Evolutionary conservation across 257 asterid genomes (phyloP).

Genomic region (Gardenia jasminoides): DNA sequence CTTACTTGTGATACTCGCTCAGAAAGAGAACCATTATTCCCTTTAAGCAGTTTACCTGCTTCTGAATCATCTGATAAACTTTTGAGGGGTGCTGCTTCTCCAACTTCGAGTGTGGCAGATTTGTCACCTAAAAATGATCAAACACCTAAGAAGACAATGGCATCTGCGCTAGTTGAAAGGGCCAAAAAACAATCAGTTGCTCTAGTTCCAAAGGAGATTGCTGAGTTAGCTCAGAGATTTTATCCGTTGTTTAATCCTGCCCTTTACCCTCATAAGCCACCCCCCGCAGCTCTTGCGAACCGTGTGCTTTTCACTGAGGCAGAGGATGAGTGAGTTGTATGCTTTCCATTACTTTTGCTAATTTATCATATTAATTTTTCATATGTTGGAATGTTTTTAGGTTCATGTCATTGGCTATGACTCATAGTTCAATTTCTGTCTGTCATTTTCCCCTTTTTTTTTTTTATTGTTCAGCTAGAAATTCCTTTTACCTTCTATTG

Average conservation of each 20-base stretch:
- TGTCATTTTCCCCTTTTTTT: neutral
- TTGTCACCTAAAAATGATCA: conserved; percentile 38
- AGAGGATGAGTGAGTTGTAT: conserved; percentile 95
- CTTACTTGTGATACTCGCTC: conserved; percentile 42
- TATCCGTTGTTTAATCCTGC: conserved; percentile 80
- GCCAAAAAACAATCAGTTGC: conserved; percentile 75
- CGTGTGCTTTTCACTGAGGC: conserved; percentile 95
- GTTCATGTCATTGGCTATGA: neutral
- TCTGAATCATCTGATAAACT: conserved; percentile 45
- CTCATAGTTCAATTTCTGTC: neutral
- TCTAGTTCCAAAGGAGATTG: conserved; percentile 82
- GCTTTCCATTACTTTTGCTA: conserved; percentile 34
- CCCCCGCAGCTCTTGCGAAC: conserved; percentile 67
- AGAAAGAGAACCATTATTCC: conserved; percentile 77
- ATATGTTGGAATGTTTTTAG: neutral
- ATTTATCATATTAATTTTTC: neutral
- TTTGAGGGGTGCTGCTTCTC: conserved; percentile 23
- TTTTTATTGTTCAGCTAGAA: too few species aligned
- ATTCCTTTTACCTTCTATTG: neutral
- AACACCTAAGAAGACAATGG: conserved; percentile 70
- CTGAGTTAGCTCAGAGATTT: conserved; percentile 79
- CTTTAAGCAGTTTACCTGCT: conserved; percentile 41
- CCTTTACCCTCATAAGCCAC: conserved; percentile 91
- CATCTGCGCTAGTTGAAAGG: conserved; percentile 79
- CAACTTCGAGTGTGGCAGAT: conserved; percentile 31